Percentiles rank a stretch among this genome's conserved stretches.
Conservation (phyloP, 257 asterid species). For the Primulina tabacum region DNA sequence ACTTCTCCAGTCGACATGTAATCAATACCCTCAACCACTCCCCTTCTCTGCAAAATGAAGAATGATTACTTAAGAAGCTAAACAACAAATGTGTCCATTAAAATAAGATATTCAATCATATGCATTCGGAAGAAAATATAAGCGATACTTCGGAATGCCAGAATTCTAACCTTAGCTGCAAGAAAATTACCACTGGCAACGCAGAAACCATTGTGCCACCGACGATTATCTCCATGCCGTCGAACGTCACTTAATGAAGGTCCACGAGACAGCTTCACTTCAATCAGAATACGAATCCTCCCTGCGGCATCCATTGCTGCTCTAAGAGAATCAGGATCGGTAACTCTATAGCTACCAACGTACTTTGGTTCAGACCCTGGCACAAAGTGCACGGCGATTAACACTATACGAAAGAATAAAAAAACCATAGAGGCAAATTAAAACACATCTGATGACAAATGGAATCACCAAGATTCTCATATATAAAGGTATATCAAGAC, state of each 20-base stretch:
- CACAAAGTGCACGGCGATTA: constrained; percentile 5
- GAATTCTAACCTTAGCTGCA: constrained; percentile 70
- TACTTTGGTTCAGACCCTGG: constrained; percentile 84
- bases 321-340: constrained; percentile 79
- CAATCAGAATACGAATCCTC: constrained; percentile 67
- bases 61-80: neutral
- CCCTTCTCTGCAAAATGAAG: constrained; percentile 70
- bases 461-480: neutral
- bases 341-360: constrained; percentile 87
- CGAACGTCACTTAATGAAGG: constrained; percentile 85
- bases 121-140: neutral
- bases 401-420: constrained; percentile 9
- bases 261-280: constrained; percentile 90
- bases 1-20: constrained; percentile 90
- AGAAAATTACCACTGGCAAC: constrained; percentile 89
- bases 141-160: constrained; percentile 1
- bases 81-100: neutral
- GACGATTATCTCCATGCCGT: constrained; percentile 83
- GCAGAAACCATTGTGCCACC: constrained; percentile 72
- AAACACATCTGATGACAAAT: constrained; percentile 11
- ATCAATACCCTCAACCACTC: constrained; percentile 84
- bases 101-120: neutral
- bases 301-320: constrained; percentile 94
- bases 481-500: constrained; percentile 5
- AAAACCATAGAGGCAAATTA: constrained; percentile 14